phyloP scores from a whole-genome alignment of 2,329 filamentous ascomycete genomes.

The Cytospora leucostoma region DNA sequence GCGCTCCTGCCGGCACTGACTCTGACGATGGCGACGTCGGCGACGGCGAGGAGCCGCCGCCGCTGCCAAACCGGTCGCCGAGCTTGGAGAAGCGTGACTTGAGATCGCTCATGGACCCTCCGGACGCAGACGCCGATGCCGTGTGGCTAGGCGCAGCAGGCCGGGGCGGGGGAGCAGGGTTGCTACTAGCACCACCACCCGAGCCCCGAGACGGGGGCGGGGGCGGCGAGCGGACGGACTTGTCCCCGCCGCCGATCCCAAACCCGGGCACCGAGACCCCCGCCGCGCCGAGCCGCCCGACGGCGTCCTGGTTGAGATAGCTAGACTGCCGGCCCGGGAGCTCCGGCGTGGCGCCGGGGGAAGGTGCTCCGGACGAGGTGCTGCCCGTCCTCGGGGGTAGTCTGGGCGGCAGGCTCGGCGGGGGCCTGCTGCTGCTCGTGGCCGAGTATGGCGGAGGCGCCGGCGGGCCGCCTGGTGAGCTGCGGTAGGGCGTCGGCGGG shows the following conservation, averaged over 20 bases:
- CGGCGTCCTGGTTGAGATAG: conserved; percentile 56
- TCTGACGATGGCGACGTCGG: conserved; percentile 33
- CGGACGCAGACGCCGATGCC: conserved; percentile 26
- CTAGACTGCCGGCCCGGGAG: conserved; percentile 29
- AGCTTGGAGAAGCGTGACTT: conserved; percentile 67
- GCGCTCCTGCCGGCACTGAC: conserved; percentile 36
- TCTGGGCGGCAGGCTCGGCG: conserved; percentile 73
- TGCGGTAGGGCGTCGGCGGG: conserved; percentile 65
- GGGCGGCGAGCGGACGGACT: conserved; percentile 30
- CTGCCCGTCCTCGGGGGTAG: conserved; percentile 54
- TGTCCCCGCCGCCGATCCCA: conserved; percentile 54
- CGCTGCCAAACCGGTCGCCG: conserved; percentile 37
- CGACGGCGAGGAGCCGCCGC: conserved; percentile 28
- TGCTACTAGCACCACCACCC: conserved; percentile 19
- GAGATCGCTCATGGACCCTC: conserved; percentile 62
- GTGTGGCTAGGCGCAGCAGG: background rate
- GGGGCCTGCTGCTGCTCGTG: conserved; percentile 35
- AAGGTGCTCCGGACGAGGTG: conserved; percentile 43
- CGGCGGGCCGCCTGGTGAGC: conserved; percentile 32
- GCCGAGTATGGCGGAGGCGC: conserved; percentile 31
- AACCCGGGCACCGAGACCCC: conserved; percentile 79
- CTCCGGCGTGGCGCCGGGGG: conserved; percentile 29
- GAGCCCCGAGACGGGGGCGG: conserved; percentile 25
- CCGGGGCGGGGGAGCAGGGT: conserved; percentile 20
- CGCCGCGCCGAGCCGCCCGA: conserved; percentile 67